phyloP scores from a whole-genome alignment of 2,329 filamentous ascomycete genomes.

The Colletotrichum aenigma region DNA sequence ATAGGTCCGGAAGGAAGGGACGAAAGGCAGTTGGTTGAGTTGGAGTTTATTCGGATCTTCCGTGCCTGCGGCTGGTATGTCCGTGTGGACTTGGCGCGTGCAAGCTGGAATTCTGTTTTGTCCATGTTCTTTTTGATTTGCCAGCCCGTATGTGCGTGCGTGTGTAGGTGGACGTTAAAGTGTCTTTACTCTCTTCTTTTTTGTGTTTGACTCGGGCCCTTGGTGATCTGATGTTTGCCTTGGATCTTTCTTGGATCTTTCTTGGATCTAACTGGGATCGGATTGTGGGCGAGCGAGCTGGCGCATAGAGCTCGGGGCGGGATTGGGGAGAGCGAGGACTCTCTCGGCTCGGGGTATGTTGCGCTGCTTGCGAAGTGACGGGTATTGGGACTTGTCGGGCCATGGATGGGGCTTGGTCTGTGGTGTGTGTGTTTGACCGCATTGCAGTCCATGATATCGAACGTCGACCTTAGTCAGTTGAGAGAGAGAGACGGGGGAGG shows the following conservation, averaged over 20 bases:
- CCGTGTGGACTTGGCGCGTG: not conserved
- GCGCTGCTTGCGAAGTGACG: not conserved
- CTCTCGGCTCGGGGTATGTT: not conserved
- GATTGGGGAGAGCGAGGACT: not conserved
- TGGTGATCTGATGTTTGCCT: constrained; percentile 5
- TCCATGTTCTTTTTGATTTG: not conserved
- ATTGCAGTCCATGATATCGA: not conserved
- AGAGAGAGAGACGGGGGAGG: not conserved
- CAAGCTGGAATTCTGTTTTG: not conserved
- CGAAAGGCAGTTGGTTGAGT: not conserved
- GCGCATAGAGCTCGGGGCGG: not conserved
- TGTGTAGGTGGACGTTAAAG: not conserved
- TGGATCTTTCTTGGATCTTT: not conserved
- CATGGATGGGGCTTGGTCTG: not conserved
- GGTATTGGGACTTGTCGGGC: not conserved
- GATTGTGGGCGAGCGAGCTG: not conserved
- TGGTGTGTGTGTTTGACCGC: not conserved
- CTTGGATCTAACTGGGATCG: not conserved
- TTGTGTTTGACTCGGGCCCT: not conserved
- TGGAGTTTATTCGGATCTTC: not conserved
- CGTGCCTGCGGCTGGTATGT: not conserved
- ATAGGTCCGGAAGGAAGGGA: not conserved
- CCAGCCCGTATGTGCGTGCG: not conserved
- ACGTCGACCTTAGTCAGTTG: not conserved
- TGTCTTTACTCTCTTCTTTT: not conserved